Evolutionary conservation across 2,329 filamentous ascomycete genomes (phyloP).

Genomic region (Colletotrichum musae): DNA sequence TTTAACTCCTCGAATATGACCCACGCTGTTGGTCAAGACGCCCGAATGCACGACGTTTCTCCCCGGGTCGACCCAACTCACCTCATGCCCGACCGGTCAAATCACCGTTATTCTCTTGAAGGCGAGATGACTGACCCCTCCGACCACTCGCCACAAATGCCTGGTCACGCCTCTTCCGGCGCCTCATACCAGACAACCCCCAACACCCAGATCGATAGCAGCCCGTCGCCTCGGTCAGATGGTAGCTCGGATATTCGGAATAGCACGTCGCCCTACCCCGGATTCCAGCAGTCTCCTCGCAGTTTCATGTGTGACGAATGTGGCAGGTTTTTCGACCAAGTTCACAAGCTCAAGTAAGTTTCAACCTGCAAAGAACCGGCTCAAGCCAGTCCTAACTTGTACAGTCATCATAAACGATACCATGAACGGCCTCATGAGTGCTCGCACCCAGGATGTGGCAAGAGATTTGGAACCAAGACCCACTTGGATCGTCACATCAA

Average conservation of each 20-base stretch:
- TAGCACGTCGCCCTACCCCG: constrained; percentile 52
- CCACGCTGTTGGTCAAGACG: background rate
- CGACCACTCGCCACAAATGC: constrained; percentile 59
- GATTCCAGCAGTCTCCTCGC: constrained; percentile 44
- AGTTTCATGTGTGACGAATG: constrained; percentile 59
- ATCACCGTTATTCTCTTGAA: constrained; percentile 39
- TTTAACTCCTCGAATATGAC: background rate
- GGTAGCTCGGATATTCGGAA: constrained; percentile 54
- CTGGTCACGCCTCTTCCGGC: constrained; percentile 56
- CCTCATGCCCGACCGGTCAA: constrained; percentile 32
- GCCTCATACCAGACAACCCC: constrained; percentile 61
- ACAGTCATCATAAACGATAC: constrained; percentile 73
- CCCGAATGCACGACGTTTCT: constrained; percentile 24
- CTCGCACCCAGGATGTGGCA: constrained; percentile 65
- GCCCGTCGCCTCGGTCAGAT: constrained; percentile 57
- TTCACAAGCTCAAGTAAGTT: constrained; percentile 72
- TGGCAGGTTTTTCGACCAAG: constrained; percentile 66
- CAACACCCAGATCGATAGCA: constrained; percentile 59
- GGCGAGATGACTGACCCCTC: constrained; percentile 50
- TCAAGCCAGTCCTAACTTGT: constrained; percentile 43
- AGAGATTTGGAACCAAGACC: constrained; percentile 73
- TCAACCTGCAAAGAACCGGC: background rate
- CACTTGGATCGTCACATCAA: constrained; percentile 75
- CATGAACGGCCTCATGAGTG: constrained; percentile 73
- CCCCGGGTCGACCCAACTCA: constrained; percentile 25